A percentile compares a stretch with the other conserved stretches of the same genome.
Conservation (phyloP, 176 grass and related monocot genomes). For the Chrysopogon serrulatus region DNA sequence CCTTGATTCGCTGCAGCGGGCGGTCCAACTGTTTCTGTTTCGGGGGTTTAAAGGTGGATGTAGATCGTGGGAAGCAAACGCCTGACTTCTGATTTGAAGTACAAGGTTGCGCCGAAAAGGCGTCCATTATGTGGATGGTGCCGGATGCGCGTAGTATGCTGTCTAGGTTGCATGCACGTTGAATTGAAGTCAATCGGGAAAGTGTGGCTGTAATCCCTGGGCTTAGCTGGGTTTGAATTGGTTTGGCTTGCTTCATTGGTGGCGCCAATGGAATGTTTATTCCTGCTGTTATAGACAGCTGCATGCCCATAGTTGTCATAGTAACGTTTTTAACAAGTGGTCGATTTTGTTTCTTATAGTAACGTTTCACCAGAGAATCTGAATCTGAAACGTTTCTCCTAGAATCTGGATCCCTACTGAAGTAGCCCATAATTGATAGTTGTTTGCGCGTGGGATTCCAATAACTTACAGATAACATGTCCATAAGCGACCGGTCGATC, state of each 20-base stretch:
- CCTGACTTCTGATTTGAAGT: neutral
- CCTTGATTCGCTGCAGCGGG: neutral
- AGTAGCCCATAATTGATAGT: too few species aligned
- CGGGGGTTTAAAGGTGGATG: neutral
- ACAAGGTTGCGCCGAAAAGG: neutral
- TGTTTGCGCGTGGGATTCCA: too few species aligned
- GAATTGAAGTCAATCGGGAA: neutral
- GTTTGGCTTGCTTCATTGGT: neutral
- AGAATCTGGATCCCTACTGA: too few species aligned
- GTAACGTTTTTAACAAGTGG: too few species aligned
- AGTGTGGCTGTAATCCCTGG: neutral
- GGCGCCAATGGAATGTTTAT: neutral
- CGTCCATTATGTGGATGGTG: neutral
- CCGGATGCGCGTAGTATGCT: too few species aligned
- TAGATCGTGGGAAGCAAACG: conserved; percentile 15
- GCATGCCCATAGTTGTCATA: too few species aligned
- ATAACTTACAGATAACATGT: too few species aligned
- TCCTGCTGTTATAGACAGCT: neutral
- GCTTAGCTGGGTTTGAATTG: neutral
- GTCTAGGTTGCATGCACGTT: neutral
- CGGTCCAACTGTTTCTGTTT: neutral
- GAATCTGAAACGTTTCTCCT: too few species aligned
- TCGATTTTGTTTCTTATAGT: too few species aligned
- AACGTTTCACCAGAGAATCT: too few species aligned
- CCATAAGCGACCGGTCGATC: too few species aligned